These are phyloP conservation scores for Sphagnurus paluster DNA, from an alignment of 1,284 basidiomycete genomes.

Conservation along the genomic window DNA sequence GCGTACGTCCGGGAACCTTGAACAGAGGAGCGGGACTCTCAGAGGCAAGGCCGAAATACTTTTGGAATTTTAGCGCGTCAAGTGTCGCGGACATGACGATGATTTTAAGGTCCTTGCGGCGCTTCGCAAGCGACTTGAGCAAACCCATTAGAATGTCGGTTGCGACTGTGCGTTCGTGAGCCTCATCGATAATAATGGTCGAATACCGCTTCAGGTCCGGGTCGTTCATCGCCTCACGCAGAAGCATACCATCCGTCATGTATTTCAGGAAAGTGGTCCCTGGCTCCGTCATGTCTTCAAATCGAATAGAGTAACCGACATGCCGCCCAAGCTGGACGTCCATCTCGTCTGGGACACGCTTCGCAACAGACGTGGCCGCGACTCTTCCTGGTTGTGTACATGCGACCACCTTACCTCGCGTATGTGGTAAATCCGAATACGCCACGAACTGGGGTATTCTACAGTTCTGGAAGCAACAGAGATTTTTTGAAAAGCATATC, in stretches of 20 bases:
- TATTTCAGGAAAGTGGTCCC: constrained; percentile 95
- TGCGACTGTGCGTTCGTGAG: constrained; percentile 96
- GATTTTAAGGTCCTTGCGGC: constrained; percentile 90
- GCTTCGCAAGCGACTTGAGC: constrained; percentile 73
- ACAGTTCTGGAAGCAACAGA: constrained; percentile 19
- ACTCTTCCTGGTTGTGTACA: constrained; percentile 98
- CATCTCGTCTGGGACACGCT: constrained; percentile 99
- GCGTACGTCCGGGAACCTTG: constrained; percentile 95
- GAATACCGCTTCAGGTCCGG: constrained; percentile 88
- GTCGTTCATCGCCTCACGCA: constrained; percentile 98
- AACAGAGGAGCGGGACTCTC: constrained; percentile 77
- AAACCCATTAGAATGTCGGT: constrained; percentile 99
- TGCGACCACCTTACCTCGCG: constrained; percentile 88
- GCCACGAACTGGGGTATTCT: constrained; percentile 96
- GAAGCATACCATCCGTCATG: constrained; percentile 99
- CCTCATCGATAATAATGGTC: constrained; percentile 98
- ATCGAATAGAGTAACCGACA: constrained; percentile 98
- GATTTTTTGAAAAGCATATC: not conserved
- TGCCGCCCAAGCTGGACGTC: constrained; percentile 92
- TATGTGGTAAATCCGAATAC: constrained; percentile 90
- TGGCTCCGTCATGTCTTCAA: constrained; percentile 95
- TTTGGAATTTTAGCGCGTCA: constrained; percentile 96
- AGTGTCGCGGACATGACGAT: constrained; percentile 99
- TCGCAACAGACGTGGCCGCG: constrained; percentile 97
- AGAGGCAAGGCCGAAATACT: constrained; percentile 80